Conservation (phyloP, 2,329 filamentous ascomycete genomes). For the Nigrospora sphaerica region DNA sequence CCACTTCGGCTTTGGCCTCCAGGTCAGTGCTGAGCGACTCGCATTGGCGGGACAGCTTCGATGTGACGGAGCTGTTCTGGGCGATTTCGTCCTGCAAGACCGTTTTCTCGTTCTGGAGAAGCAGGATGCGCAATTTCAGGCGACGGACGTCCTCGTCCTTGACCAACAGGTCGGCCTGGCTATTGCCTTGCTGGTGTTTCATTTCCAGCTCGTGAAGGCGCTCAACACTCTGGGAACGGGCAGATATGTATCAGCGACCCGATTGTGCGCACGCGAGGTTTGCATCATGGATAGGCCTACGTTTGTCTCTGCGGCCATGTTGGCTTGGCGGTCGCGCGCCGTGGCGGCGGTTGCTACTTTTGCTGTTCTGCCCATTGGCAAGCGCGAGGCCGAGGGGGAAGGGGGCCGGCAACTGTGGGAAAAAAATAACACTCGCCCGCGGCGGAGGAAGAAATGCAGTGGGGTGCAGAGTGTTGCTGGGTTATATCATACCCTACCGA, state of each 20-base stretch:
- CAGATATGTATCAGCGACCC: no score
- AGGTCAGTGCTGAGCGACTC: slow-evolving; percentile 34
- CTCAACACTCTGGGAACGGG: slow-evolving; percentile 10
- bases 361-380: slow-evolving; percentile 15
- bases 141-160: slow-evolving; percentile 71
- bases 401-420: no score
- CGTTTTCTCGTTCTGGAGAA: slow-evolving; percentile 70
- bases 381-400: neutral
- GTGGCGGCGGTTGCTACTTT: slow-evolving; percentile 12
- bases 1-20: slow-evolving; percentile 32
- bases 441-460: no score
- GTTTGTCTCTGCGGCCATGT: slow-evolving; percentile 29
- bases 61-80: slow-evolving; percentile 17
- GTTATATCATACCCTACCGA: no score
- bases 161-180: slow-evolving; percentile 59
- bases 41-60: slow-evolving; percentile 28
- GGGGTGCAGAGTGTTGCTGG: no score
- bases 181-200: slow-evolving; percentile 58
- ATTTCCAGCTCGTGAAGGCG: slow-evolving; percentile 56
- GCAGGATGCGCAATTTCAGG: slow-evolving; percentile 59
- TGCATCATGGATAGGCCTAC: slow-evolving; percentile 13
- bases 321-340: slow-evolving; percentile 20
- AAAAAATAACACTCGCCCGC: no score
- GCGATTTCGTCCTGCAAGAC: slow-evolving; percentile 57
- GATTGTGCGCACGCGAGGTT: slow-evolving; percentile 23